These are phyloP conservation scores for Adansonia digitata DNA, from an alignment of 345 rosid genomes.

Conservation along the genomic window DNA sequence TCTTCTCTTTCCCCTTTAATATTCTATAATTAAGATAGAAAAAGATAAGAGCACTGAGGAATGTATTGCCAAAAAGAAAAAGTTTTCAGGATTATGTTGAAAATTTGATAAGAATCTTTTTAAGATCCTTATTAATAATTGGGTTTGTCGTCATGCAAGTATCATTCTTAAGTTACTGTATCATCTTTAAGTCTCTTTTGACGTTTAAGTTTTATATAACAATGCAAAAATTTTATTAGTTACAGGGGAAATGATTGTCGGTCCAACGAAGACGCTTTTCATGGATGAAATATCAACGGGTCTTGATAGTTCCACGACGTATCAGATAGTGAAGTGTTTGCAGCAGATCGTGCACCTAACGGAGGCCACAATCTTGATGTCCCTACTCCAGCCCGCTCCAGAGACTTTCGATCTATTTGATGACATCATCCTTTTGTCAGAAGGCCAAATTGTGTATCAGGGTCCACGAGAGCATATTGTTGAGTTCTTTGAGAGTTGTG, in stretches of 20 bases:
- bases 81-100: neutral
- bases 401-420: conserved; percentile 89
- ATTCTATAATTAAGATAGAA: neutral
- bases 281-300: conserved; percentile 99
- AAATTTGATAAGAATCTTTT: neutral
- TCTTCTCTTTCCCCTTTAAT: no score
- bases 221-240: neutral
- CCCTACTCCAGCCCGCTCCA: conserved; percentile 88
- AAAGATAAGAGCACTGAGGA: neutral
- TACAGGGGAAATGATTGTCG: conserved; percentile 93
- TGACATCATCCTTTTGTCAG: conserved; percentile 66
- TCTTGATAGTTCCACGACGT: conserved; percentile 87
- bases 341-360: conserved; percentile 73
- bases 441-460: conserved; percentile 80
- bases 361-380: conserved; percentile 69
- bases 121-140: no score
- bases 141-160: neutral
- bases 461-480: conserved; percentile 72
- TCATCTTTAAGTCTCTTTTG: no score
- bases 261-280: conserved; percentile 79
- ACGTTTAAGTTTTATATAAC: neutral
- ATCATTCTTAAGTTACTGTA: no score
- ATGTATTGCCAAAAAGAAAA: neutral
- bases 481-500: conserved; percentile 62
- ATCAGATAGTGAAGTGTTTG: conserved; percentile 79